Conservation (phyloP, 73 alveolate species). For the Tetrahymena borealis region DNA sequence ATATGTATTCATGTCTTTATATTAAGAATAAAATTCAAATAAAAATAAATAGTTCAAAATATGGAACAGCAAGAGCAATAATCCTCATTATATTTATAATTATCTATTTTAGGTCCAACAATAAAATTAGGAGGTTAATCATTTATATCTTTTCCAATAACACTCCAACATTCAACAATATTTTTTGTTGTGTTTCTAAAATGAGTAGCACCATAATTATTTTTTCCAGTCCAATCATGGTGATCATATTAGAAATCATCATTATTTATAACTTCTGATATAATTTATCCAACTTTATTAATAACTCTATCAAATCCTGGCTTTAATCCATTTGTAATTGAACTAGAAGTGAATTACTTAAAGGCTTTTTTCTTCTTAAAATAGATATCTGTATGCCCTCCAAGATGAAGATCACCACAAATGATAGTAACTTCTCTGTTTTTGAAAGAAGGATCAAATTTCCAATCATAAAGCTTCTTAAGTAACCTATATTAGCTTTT, state of each 20-base stretch:
- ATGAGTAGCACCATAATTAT: background rate
- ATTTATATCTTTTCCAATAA: background rate
- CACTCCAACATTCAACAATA: background rate
- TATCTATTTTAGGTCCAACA: background rate
- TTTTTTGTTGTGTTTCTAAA: background rate
- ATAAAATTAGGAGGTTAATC: background rate
- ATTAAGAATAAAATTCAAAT: background rate
- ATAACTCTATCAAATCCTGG: background rate
- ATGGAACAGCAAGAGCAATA: background rate
- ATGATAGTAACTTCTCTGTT: background rate
- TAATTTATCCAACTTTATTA: background rate
- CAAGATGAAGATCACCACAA: background rate
- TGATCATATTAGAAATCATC: background rate
- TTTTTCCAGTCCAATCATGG: background rate
- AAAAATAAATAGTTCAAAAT: background rate
- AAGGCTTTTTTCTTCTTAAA: background rate
- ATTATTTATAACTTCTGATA: background rate
- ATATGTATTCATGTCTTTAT: too few species aligned
- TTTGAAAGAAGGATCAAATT: background rate
- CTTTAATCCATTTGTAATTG: background rate
- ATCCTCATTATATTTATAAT: background rate
- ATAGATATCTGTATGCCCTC: background rate
- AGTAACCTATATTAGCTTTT: background rate
- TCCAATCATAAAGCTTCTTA: background rate
- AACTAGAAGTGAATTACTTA: background rate